A percentile compares a stretch with the other conserved stretches of the same genome.
phyloP scores from a whole-genome alignment of 2,329 filamentous ascomycete genomes.

The Microcyclospora pomicola region DNA sequence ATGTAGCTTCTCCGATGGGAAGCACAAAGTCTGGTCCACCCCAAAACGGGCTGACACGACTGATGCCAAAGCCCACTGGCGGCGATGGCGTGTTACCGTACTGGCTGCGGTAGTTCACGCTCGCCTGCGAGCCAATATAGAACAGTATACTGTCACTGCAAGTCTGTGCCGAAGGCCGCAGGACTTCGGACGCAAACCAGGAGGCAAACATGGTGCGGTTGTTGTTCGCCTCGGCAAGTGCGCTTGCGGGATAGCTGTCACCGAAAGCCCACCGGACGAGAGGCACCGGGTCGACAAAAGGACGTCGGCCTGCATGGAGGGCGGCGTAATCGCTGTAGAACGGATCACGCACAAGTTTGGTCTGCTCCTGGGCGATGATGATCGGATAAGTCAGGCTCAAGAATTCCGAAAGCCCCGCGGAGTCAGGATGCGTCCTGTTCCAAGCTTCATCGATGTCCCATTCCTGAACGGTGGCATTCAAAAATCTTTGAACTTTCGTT shows the following conservation, averaged over 20 bases:
- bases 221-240: slow-evolving; percentile 29
- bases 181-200: slow-evolving; percentile 36
- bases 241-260: slow-evolving; percentile 25
- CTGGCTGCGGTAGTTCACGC: slow-evolving; percentile 31
- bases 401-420: slow-evolving; percentile 22
- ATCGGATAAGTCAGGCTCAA: slow-evolving; percentile 34
- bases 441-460: slow-evolving; percentile 27
- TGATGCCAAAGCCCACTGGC: slow-evolving; percentile 35
- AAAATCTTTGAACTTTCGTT: slow-evolving; percentile 29
- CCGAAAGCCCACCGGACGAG: slow-evolving; percentile 36
- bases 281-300: slow-evolving; percentile 38
- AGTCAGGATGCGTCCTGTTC: slow-evolving; percentile 20
- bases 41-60: slow-evolving; percentile 35
- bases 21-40: slow-evolving; percentile 36
- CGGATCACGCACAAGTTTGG: slow-evolving; percentile 31
- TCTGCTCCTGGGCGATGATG: slow-evolving; percentile 36
- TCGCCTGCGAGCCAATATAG: slow-evolving; percentile 32
- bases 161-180: slow-evolving; percentile 27
- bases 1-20: slow-evolving; percentile 30
- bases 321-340: slow-evolving; percentile 39
- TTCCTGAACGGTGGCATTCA: slow-evolving; percentile 25
- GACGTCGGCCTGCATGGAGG: slow-evolving; percentile 30
- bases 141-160: slow-evolving; percentile 39
- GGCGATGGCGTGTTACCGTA: slow-evolving; percentile 32
- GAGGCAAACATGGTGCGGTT: slow-evolving; percentile 38